A percentile compares a stretch with the other conserved stretches of the same genome.
phyloP scores from a whole-genome alignment of 2,329 filamentous ascomycete species.

The Celoporthe dispersa region DNA sequence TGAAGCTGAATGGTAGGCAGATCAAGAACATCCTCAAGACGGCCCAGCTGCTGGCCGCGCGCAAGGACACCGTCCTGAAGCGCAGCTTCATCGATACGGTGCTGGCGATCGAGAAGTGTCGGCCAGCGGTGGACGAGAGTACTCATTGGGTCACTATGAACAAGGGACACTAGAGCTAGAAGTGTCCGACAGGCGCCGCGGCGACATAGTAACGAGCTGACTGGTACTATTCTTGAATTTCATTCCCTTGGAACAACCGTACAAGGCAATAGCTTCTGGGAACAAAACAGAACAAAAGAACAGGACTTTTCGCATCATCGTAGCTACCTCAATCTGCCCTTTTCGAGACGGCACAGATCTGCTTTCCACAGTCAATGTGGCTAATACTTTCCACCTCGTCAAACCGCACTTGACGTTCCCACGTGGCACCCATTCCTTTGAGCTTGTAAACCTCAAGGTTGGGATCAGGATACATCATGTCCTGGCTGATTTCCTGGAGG shows the following conservation, averaged over 20 bases:
- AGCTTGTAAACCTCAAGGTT: slow-evolving; percentile 4
- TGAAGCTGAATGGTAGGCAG: slow-evolving; percentile 41
- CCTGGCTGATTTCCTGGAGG: slow-evolving; percentile 2
- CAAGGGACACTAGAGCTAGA: not conserved
- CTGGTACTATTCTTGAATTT: not conserved
- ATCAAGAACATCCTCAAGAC: slow-evolving; percentile 45
- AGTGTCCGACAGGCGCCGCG: no score
- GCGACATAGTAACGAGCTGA: not conserved
- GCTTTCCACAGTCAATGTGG: slow-evolving; percentile 12
- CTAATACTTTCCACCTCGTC: slow-evolving; percentile 12
- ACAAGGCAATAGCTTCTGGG: not conserved
- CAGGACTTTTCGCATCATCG: no score
- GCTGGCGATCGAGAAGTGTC: slow-evolving; percentile 37
- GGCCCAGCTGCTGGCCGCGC: slow-evolving; percentile 38
- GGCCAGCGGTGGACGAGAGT: slow-evolving; percentile 29
- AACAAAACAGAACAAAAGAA: no score
- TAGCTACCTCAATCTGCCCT: slow-evolving; percentile 1
- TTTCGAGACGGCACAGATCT: slow-evolving; percentile 13
- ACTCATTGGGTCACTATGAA: slow-evolving; percentile 3
- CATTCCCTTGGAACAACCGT: not conserved
- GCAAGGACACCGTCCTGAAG: slow-evolving; percentile 41
- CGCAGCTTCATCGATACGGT: slow-evolving; percentile 38
- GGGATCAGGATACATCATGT: slow-evolving; percentile 11
- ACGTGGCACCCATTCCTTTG: slow-evolving; percentile 2
- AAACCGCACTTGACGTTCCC: not conserved